Conservation (phyloP, 2,329 filamentous ascomycete species). For the Colletotrichum lentis region DNA sequence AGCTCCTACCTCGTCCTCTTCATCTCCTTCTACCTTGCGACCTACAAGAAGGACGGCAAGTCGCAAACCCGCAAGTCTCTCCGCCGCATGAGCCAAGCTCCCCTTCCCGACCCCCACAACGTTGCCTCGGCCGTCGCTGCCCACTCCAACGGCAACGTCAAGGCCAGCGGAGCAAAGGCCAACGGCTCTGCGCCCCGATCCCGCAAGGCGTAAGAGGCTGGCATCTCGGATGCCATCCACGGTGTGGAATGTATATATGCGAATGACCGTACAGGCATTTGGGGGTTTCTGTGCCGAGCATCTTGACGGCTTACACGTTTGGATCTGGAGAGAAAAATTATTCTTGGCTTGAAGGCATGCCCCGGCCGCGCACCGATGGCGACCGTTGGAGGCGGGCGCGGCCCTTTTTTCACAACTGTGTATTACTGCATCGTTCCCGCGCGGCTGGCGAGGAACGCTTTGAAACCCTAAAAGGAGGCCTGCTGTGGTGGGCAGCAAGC, state of each 20-base stretch:
- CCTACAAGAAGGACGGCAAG: slow-evolving; percentile 89
- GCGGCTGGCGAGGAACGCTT: slow-evolving; percentile 28
- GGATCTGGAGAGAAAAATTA: slow-evolving; percentile 21
- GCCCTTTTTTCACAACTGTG: slow-evolving; percentile 34
- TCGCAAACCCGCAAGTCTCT: slow-evolving; percentile 79
- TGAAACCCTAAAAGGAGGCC: slow-evolving; percentile 32
- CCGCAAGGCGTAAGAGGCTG: slow-evolving; percentile 68
- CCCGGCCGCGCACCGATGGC: slow-evolving; percentile 11
- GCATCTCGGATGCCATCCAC: slow-evolving; percentile 22
- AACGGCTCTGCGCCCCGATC: slow-evolving; percentile 71
- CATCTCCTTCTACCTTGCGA: slow-evolving; percentile 98
- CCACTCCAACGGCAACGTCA: slow-evolving; percentile 62
- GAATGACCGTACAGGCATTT: slow-evolving; percentile 14
- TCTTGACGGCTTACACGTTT: slow-evolving; percentile 26
- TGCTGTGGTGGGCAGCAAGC: slow-evolving; percentile 27
- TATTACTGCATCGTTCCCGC: slow-evolving; percentile 35
- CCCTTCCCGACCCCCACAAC: slow-evolving; percentile 82
- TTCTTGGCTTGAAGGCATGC: slow-evolving; percentile 24
- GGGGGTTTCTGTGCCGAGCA: slow-evolving; percentile 17
- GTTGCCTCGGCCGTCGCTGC: slow-evolving; percentile 63
- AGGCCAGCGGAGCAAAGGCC: slow-evolving; percentile 62
- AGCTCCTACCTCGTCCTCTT: slow-evolving; percentile 97
- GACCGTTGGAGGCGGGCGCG: slow-evolving; percentile 15
- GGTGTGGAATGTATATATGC: slow-evolving; percentile 36
- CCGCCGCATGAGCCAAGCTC: slow-evolving; percentile 70